phyloP scores from a whole-genome alignment of 768 basidiomycete genomes.

The Paxillus rubicundulus region DNA sequence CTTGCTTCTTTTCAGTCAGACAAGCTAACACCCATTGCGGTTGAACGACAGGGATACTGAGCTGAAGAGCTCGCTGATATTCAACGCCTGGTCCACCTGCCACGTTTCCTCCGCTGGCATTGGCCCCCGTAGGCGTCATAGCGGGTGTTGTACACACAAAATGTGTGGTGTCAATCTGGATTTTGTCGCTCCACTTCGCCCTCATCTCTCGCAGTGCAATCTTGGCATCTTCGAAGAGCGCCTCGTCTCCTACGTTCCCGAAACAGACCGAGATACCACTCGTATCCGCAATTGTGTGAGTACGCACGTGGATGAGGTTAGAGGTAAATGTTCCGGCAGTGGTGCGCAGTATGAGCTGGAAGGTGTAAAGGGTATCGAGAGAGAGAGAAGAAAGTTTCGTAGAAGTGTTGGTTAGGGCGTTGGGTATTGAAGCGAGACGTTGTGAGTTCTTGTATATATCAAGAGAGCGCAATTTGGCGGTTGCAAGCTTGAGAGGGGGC shows the following conservation, averaged over 20 bases:
- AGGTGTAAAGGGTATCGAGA: slow-evolving; percentile 82
- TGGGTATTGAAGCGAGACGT: slow-evolving; percentile 82
- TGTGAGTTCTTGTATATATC: slow-evolving; percentile 93
- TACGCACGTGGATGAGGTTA: slow-evolving; percentile 76
- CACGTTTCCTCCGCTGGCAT: slow-evolving; percentile 48
- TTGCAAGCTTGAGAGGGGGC: slow-evolving; percentile 82
- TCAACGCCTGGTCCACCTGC: slow-evolving; percentile 73
- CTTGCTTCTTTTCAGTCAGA: slow-evolving; percentile 77
- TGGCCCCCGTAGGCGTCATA: slow-evolving; percentile 57
- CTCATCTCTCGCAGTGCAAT: slow-evolving; percentile 79
- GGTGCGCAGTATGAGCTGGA: slow-evolving; percentile 92
- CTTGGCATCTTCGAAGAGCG: slow-evolving; percentile 78
- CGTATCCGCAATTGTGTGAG: slow-evolving; percentile 94
- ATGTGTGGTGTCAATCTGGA: slow-evolving; percentile 97
- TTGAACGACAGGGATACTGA: slow-evolving; percentile 92
- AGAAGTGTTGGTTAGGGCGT: slow-evolving; percentile 78
- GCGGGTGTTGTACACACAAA: slow-evolving; percentile 94
- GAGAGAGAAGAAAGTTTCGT: slow-evolving; percentile 84
- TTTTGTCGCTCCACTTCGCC: slow-evolving; percentile 87
- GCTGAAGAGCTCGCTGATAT: slow-evolving; percentile 91
- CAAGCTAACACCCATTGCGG: slow-evolving; percentile 96
- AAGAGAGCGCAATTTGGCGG: slow-evolving; percentile 80
- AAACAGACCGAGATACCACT: slow-evolving; percentile 95
- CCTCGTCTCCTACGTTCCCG: slow-evolving; percentile 78
- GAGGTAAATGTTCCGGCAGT: slow-evolving; percentile 89